Evolutionary conservation across 495 filamentous ascomycete species (phyloP), one percentile per base, ranked within the genome.

Genomic region (Acidomyces sp.): DNA sequence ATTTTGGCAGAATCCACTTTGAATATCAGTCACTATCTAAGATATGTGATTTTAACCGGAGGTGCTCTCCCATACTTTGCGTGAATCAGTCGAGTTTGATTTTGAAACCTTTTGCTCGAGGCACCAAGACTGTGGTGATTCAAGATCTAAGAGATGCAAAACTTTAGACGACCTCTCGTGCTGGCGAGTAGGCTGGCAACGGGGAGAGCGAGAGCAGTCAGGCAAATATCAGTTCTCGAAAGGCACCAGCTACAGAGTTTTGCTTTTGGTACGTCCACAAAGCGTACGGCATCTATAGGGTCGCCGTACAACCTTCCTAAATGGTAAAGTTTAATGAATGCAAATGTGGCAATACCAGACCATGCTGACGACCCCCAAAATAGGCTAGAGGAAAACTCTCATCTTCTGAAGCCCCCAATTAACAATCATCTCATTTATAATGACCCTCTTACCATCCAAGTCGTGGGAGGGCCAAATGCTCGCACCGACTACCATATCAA

Each of bases 401-500:
- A 96, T 54, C 77, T 96, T 34, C 75, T 97, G 41, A 78, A 93
- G 60, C 90, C 90, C 1, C 90, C 90, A 2, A 79, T 97, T 53
- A 95, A 95, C 60, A 97, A 96, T 62, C 92, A 87, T 62, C 93
- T 86, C 62, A 83, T 97, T 45, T 90, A 93, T 63, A 78, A 93
- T 53, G 67, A 75, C 25, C 68, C 75, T 45, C 70, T 85, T 24
- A 85, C 80, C 18, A 80, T 88, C 40, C 85, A 86, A 78, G 86
- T 97, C 48, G 87, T 97, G 41, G 90, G 90, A 53, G 92, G 90
- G 11, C 90, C 90, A 40, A 97, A 97, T 61, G 84, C 84, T 12
- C 77, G 90, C 46, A 93, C 86, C 36, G 92, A 96, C 69, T 97
- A 93, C 67, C 90, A 96, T 69, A 93, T 97, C 68, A 97, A 97